A percentile compares a stretch with the other conserved stretches of the same genome.
phyloP scores from a whole-genome alignment of 2,329 filamentous ascomycete species.

The Colletotrichum limetticola region DNA sequence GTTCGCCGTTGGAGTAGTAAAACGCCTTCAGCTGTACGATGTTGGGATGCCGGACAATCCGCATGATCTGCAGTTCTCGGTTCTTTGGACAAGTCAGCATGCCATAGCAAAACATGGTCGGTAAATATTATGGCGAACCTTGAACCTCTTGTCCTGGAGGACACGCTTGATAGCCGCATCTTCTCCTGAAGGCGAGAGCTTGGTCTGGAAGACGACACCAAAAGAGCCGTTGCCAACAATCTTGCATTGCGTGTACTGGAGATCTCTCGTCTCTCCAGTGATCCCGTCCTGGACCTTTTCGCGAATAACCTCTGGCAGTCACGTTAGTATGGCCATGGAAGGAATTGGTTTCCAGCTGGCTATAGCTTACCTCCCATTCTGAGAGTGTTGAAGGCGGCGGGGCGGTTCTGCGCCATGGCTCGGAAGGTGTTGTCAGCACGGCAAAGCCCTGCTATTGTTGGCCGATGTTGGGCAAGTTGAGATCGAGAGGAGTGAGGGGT shows the following conservation, averaged over 20 bases:
- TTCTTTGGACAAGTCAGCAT: constrained; percentile 69
- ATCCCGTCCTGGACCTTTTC: constrained; percentile 99
- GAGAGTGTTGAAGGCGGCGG: constrained; percentile 85
- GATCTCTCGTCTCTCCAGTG: constrained; percentile 94
- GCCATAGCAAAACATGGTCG: neutral
- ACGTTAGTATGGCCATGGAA: constrained; percentile 12
- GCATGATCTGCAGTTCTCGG: constrained; percentile 99
- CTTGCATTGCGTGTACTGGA: constrained; percentile 99
- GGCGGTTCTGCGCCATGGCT: constrained; percentile 88
- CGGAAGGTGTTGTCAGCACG: constrained; percentile 35
- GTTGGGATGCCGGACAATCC: constrained; percentile 98
- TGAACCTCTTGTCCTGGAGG: constrained; percentile 99
- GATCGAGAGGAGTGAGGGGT: constrained; percentile 42
- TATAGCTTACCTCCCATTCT: constrained; percentile 92
- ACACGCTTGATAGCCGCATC: constrained; percentile 99
- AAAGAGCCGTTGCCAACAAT: constrained; percentile 99
- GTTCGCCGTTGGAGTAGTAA: constrained; percentile 98
- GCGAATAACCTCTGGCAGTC: constrained; percentile 84
- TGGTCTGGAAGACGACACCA: constrained; percentile 98
- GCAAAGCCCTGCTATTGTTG: constrained; percentile 35
- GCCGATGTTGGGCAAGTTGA: constrained; percentile 35
- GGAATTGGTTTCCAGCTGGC: constrained; percentile 29
- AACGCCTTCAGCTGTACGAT: constrained; percentile 99
- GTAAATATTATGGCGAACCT: constrained; percentile 66
- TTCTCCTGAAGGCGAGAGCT: constrained; percentile 96